A percentile compares a stretch with the other conserved stretches of the same genome.
Evolutionary conservation across 192 early-diverging fungal genomes (phyloP).

Genomic region (Spinellus fusiger): DNA sequence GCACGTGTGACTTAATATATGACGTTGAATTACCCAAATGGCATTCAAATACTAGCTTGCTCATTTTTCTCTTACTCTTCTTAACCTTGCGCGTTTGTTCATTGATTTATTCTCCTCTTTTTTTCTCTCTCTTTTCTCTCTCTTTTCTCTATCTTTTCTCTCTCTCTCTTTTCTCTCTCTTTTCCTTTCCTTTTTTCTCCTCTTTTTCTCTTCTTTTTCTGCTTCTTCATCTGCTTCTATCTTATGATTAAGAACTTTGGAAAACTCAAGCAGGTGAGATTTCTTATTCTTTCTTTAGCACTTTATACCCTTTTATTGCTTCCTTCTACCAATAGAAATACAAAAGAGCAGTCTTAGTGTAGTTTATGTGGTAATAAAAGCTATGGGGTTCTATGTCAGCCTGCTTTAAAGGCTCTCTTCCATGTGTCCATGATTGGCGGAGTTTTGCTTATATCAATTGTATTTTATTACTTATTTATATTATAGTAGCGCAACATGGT

Average conservation of each 20-base stretch:
- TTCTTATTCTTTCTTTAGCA: no score
- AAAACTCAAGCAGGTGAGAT: slow-evolving; percentile 61
- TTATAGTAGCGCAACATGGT: no score
- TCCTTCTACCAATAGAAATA: not conserved
- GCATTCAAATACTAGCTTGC: not conserved
- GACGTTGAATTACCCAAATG: no score
- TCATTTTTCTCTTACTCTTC: not conserved
- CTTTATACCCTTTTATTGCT: no score
- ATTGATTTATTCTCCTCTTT: not conserved
- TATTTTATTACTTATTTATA: no score
- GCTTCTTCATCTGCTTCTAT: not conserved
- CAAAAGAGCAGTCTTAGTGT: no score
- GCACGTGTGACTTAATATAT: no score
- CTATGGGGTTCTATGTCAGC: no score
- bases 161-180: not conserved
- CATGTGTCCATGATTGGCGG: no score
- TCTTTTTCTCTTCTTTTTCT: not conserved
- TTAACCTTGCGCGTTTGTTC: not conserved
- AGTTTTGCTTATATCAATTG: no score
- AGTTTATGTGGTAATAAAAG: not conserved
- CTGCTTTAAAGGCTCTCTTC: no score
- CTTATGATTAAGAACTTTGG: slow-evolving; percentile 56
- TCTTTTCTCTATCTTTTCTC: slow-evolving; percentile 7
- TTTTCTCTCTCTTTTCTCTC: not conserved
- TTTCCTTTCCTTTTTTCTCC: not conserved